phyloP scores from a whole-genome alignment of 768 basidiomycete species.

The Hygrophorus pudorinus region DNA sequence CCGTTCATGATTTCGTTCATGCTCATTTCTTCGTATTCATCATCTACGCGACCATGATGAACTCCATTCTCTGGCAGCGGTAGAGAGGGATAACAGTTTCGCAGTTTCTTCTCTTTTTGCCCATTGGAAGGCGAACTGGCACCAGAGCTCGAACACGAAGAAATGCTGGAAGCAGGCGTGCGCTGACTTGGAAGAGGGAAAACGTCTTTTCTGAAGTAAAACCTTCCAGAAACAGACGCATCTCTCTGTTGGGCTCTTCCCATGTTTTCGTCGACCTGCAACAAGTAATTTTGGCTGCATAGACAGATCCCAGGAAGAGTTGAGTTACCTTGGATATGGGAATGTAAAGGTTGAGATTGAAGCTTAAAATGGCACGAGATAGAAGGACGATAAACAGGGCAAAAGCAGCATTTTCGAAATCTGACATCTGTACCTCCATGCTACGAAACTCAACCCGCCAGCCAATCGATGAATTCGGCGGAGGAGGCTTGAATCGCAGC shows the following conservation, averaged over 20 bases:
- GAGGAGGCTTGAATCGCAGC: constrained; percentile 95
- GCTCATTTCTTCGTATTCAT: constrained; percentile 90
- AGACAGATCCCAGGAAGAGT: background rate
- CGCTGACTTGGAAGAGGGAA: constrained; percentile 44
- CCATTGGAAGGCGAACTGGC: constrained; percentile 27
- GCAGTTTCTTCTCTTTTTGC: constrained; percentile 54
- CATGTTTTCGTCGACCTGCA: constrained; percentile 97
- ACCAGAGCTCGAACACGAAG: constrained; percentile 35
- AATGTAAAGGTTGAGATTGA: constrained; percentile 90
- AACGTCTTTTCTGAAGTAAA: constrained; percentile 85
- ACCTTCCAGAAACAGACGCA: constrained; percentile 64
- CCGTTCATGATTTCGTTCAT: constrained; percentile 92
- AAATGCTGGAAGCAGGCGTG: constrained; percentile 26
- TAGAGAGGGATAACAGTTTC: constrained; percentile 60
- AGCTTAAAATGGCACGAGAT: constrained; percentile 85
- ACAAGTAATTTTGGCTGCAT: background rate
- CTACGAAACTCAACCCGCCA: constrained; percentile 98
- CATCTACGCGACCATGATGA: constrained; percentile 40
- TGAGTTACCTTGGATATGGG: constrained; percentile 83
- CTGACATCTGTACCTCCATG: constrained; percentile 99
- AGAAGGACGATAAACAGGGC: constrained; percentile 90
- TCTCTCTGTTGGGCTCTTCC: constrained; percentile 75
- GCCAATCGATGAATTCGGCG: constrained; percentile 83
- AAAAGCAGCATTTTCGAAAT: constrained; percentile 98
- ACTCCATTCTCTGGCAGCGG: constrained; percentile 42